A percentile compares a stretch with the other conserved stretches of the same genome.
These are phyloP conservation scores for Arthrobotrys conoides DNA, from an alignment of 2,329 filamentous ascomycete genomes.

Conservation along the genomic window DNA sequence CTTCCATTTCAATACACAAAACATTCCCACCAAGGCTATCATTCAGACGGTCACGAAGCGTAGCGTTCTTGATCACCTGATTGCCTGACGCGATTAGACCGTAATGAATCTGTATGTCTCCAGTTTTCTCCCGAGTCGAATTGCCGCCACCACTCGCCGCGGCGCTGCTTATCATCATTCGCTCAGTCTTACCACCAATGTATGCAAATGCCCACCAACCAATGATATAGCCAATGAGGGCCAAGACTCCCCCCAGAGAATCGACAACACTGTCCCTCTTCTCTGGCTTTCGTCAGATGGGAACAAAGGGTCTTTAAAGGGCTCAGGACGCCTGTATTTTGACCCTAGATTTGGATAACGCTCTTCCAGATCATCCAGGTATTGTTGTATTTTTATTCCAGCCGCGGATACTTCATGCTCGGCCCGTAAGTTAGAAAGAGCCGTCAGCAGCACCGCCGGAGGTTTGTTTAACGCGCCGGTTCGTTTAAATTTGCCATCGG, in stretches of 20 bases:
- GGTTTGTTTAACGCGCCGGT: neutral
- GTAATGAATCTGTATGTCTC: neutral
- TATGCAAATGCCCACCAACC: too few relatives aligned
- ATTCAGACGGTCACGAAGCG: neutral
- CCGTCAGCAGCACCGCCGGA: neutral
- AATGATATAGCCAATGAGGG: too few relatives aligned
- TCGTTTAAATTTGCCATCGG: neutral
- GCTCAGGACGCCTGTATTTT: neutral
- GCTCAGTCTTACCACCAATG: too few relatives aligned
- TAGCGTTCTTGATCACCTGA: slow-evolving; percentile 10
- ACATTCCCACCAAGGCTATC: neutral
- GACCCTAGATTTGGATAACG: neutral
- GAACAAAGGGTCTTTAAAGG: neutral
- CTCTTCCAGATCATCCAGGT: neutral
- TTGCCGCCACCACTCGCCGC: neutral
- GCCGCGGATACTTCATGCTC: neutral
- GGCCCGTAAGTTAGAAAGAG: neutral
- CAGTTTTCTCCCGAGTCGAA: neutral
- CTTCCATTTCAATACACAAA: slow-evolving; percentile 23
- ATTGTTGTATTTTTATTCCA: neutral
- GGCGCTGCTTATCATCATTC: too few relatives aligned
- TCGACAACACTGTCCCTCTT: too few relatives aligned
- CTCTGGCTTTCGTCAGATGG: neutral
- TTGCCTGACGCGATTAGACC: slow-evolving; percentile 21
- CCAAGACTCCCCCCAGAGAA: too few relatives aligned